Evolutionary conservation across 2,329 filamentous ascomycete species (phyloP).

Genomic region (Arthrobotrys conoides): DNA sequence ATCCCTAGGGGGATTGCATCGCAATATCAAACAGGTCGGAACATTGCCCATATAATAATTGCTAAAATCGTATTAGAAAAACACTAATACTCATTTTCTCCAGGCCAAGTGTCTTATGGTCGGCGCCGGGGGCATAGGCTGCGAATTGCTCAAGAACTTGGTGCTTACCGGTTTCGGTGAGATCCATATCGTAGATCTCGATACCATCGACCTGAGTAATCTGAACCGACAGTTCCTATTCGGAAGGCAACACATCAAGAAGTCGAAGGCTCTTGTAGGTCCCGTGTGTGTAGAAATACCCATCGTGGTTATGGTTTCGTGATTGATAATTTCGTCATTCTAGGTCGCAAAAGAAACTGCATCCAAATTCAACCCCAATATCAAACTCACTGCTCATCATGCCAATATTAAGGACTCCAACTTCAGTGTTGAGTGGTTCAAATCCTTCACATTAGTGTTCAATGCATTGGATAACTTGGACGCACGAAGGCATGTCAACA

Average conservation of each 20-base stretch:
- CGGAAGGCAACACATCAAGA: conserved; percentile 96
- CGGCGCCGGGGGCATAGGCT: conserved; percentile 96
- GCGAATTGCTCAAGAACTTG: conserved; percentile 96
- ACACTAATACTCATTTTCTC: conserved; percentile 50
- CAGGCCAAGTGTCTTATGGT: conserved; percentile 92
- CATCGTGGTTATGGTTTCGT: conserved; percentile 15
- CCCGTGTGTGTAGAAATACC: neutral
- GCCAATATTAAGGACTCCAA: conserved; percentile 92
- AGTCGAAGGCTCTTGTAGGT: conserved; percentile 89
- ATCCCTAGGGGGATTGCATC: conserved; percentile 77
- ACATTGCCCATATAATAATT: conserved; percentile 42
- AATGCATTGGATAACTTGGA: conserved; percentile 98
- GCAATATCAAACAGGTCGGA: conserved; percentile 77
- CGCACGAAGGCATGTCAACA: conserved; percentile 93
- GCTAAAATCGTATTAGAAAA: neutral
- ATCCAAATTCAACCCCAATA: conserved; percentile 87
- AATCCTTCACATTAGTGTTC: conserved; percentile 86
- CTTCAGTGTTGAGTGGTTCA: conserved; percentile 92
- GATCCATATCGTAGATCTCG: conserved; percentile 94
- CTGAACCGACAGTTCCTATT: conserved; percentile 98
- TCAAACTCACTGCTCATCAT: conserved; percentile 89
- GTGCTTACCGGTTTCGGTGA: conserved; percentile 92
- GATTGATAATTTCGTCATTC: conserved; percentile 53
- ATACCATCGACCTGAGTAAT: conserved; percentile 98
- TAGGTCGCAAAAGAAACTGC: conserved; percentile 94